phyloP scores from a whole-genome alignment of 306 rosid species.

The Trichosanthes cucumerina region DNA sequence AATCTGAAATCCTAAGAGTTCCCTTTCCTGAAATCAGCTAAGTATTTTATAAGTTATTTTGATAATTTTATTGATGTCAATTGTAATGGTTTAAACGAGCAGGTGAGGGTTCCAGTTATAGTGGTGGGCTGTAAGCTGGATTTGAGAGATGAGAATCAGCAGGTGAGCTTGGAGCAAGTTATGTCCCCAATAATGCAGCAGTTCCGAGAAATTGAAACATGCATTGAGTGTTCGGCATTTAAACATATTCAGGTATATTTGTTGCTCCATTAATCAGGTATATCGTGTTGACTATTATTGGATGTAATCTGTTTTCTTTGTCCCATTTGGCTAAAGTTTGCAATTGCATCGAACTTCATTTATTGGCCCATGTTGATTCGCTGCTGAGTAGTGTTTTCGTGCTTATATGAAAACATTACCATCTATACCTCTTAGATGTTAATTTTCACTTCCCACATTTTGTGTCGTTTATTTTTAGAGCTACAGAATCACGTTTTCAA shows the following conservation, averaged over 20 bases:
- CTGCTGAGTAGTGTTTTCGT: neutral
- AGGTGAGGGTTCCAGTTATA: constrained; percentile 93
- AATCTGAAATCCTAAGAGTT: neutral
- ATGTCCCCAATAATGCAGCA: constrained; percentile 99
- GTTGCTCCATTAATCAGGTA: neutral
- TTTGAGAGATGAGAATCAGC: constrained; percentile 86
- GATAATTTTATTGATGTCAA: constrained; percentile 10
- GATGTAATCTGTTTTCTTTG: neutral
- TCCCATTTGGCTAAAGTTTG: neutral
- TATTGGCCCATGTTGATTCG: neutral
- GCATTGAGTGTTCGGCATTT: constrained; percentile 88
- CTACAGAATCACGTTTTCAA: neutral
- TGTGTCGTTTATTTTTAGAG: neutral
- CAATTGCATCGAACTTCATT: neutral
- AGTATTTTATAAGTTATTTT: neutral
- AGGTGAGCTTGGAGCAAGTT: constrained; percentile 84
- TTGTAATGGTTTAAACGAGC: constrained; percentile 23
- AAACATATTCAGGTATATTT: constrained; percentile 83
- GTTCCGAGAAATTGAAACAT: constrained; percentile 97
- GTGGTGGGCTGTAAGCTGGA: constrained; percentile 97
- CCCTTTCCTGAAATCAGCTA: neutral
- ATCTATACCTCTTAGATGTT: neutral
- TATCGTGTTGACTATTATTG: neutral
- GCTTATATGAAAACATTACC: neutral
- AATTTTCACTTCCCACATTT: neutral